Conservation (phyloP, 495 filamentous ascomycete genomes). For the Stereocaulon alpinum region DNA sequence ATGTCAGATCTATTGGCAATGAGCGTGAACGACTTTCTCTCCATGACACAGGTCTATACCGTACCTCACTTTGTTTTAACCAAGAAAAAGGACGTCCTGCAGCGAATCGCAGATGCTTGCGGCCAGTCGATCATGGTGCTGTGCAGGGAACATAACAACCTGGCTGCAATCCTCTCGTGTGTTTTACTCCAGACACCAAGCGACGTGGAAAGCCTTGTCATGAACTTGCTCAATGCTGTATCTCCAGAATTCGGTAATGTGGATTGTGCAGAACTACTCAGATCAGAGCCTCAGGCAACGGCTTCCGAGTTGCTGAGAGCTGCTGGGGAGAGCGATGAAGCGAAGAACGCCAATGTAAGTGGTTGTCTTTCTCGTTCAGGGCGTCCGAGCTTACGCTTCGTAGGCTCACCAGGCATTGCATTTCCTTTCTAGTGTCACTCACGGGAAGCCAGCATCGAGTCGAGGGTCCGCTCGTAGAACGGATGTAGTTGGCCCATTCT, state of each 20-base stretch:
- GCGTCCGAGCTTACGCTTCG: conserved; percentile 19
- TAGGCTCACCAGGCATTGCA: conserved; percentile 54
- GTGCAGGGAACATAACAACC: conserved; percentile 56
- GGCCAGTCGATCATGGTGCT: conserved; percentile 47
- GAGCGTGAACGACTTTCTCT: conserved; percentile 59
- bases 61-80: conserved; percentile 76
- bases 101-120: conserved; percentile 66
- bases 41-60: conserved; percentile 68
- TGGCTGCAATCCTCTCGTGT: conserved; percentile 68
- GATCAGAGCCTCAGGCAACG: conserved; percentile 62
- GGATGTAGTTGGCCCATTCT: conserved; percentile 59
- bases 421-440: conserved; percentile 54
- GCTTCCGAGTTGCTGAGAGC: conserved; percentile 78
- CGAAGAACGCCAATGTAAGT: conserved; percentile 47
- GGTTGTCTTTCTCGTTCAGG: conserved; percentile 16
- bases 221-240: conserved; percentile 53
- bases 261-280: conserved; percentile 57
- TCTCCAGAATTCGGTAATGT: conserved; percentile 57
- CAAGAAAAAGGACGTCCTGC: conserved; percentile 66
- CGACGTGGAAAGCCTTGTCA: conserved; percentile 56
- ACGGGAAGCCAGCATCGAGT: conserved; percentile 35
- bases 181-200: conserved; percentile 60
- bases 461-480: conserved; percentile 42
- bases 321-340: conserved; percentile 56
- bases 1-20: conserved; percentile 70